These are phyloP conservation scores for Penicillium lagena DNA, from an alignment of 495 filamentous ascomycete species.

Conservation along the genomic window DNA sequence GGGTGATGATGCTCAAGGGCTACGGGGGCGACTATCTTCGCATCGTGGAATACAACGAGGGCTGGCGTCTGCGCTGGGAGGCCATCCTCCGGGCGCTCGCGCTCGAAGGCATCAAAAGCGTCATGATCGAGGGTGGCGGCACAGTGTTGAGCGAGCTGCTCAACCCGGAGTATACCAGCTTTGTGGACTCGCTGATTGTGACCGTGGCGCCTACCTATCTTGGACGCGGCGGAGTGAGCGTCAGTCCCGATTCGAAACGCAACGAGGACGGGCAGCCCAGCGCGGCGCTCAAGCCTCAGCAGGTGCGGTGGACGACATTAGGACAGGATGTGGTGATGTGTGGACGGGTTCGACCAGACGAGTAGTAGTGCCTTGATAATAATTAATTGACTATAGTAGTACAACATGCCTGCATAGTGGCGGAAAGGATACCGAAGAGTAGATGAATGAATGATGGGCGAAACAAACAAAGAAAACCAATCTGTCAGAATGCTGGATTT, in stretches of 20 bases:
- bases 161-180: conserved; percentile 46
- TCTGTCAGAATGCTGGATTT: not conserved
- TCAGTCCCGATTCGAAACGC: conserved; percentile 51
- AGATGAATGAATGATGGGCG: not conserved
- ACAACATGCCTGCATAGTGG: not conserved
- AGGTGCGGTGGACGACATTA: conserved; percentile 65
- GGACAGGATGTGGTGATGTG: conserved; percentile 76
- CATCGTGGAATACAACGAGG: conserved; percentile 42
- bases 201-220: conserved; percentile 83
- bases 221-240: conserved; percentile 68
- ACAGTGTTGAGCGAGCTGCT: conserved; percentile 72
- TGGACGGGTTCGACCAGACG: conserved; percentile 42
- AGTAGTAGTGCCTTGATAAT: not conserved
- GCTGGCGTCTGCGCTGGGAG: conserved; percentile 53
- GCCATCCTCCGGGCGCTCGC: conserved; percentile 51
- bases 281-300: conserved; percentile 54
- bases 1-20: conserved; percentile 38
- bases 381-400: not conserved
- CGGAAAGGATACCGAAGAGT: not conserved
- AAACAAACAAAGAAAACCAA: not conserved
- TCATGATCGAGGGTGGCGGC: conserved; percentile 87
- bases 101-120: conserved; percentile 58
- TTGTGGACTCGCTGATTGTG: conserved; percentile 70
- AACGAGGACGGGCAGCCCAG: conserved; percentile 44
- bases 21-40: conserved; percentile 45